Evolutionary conservation across 78 protist species (phyloP).

Genomic region (Dictyostelium citrinum): DNA sequence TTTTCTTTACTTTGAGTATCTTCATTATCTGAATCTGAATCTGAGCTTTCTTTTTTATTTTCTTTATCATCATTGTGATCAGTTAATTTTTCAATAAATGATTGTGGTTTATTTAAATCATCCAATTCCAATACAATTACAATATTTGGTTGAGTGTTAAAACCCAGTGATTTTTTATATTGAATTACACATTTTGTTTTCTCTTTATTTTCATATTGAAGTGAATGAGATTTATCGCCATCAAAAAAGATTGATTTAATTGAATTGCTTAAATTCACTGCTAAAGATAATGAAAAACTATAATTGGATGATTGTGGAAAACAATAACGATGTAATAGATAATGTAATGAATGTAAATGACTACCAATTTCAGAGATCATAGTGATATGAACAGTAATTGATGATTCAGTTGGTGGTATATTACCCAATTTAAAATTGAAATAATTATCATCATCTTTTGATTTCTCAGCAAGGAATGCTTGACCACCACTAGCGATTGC

Average conservation of each 20-base stretch:
- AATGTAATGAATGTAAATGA: constrained; percentile 4
- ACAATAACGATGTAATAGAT: constrained; percentile 5
- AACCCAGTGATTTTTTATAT: not conserved
- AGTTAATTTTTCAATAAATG: not conserved
- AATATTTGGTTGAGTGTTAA: not conserved
- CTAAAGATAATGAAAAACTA: not conserved
- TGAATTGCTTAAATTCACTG: not conserved
- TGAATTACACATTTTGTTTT: not conserved
- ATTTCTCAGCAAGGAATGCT: constrained; percentile 40
- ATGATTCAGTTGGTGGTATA: constrained; percentile 21
- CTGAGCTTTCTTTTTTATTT: not conserved
- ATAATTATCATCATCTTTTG: not conserved
- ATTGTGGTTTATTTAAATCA: not conserved
- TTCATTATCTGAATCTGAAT: not conserved
- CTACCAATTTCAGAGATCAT: constrained; percentile 43
- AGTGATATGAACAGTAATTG: not conserved
- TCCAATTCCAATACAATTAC: not conserved
- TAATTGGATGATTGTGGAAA: constrained; percentile 11
- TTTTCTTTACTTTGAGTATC: not conserved
- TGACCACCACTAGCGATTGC: constrained; percentile 48
- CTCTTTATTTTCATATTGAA: not conserved
- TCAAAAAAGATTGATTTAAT: not conserved
- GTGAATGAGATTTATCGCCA: not conserved
- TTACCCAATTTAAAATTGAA: constrained; percentile 23
- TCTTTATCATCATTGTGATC: not conserved